Base-by-base conservation (phyloP, 2,329 filamentous ascomycete genomes). In the Diaporthe sp. region DNA sequence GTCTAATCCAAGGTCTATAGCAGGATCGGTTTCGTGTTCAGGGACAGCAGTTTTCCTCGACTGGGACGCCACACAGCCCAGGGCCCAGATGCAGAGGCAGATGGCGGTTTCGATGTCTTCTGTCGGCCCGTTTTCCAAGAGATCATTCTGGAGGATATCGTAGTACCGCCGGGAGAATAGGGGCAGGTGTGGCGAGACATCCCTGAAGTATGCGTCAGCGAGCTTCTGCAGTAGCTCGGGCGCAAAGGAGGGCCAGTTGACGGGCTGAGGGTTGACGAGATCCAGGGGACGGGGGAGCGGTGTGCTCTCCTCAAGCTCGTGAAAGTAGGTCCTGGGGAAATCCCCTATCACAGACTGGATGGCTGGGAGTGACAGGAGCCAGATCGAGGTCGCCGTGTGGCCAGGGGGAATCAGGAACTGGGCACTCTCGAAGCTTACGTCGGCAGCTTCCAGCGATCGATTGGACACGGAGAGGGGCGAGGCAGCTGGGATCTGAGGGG, bases 321-420 rank as follows among this genome's bases (percentile, higher is more conserved):
- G 81, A 69, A 85, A 85, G 70, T 79, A 83, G 49, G 82, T 81
- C 28, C 78, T 81, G 1, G 81, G 79, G 44, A 82, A 83, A 10
- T 82, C 79, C 9, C 81, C 81, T 31, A 84, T 73, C 31, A 81
- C 73, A n/a, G 82, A 80, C 46, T 80, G 81, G 25, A 84, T 79
- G 37, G 79, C 78, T 13, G 83, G 82, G n/a, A 82, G 75, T 1
- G 82, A 79, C 17, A 85, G 79, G 8, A 85, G 79, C 22, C 83
- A 81, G 53, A 77, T 82, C 3, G 82, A 79, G 25, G 84, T 76
- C 15, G 82, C 81, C 31, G 81, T 81, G 77, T 84, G 82, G 51
- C 81, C 81, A 53, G 79, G 79, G 0, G 84, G 84, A 28, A 85
- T 83, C 22, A 84, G 78, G 71, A 85, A 84, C 51, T 84, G 82